Conservation (phyloP, 1,139 yeast genomes). For the Saccharomyces hybrid region DNA sequence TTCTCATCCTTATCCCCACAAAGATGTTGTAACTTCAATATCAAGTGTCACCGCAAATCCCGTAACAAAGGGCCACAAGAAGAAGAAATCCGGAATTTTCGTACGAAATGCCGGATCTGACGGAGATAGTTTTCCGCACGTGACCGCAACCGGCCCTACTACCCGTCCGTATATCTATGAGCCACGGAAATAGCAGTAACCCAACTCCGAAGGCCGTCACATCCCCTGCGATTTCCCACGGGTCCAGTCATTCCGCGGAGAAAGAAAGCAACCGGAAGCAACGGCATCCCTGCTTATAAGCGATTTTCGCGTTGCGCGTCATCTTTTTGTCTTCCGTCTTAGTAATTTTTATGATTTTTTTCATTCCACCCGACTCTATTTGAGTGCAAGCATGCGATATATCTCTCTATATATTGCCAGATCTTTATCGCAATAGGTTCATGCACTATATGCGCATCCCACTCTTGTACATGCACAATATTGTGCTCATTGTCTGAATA, state of each 20-base stretch:
- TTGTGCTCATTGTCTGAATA: neutral
- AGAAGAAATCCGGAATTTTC: neutral
- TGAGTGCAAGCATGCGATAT: neutral
- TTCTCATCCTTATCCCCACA: neutral
- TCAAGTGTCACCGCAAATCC: neutral
- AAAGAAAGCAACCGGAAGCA: neutral
- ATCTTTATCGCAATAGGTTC: neutral
- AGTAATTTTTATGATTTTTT: neutral
- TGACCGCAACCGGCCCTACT: neutral
- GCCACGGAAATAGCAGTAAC: neutral
- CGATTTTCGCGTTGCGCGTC: slow-evolving; percentile 1
- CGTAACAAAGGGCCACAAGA: neutral
- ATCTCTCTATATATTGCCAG: neutral
- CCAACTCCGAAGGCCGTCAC: neutral
- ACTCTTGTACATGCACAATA: neutral
- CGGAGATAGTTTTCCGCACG: neutral
- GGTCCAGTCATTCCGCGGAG: neutral
- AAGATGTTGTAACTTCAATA: neutral
- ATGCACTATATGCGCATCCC: neutral
- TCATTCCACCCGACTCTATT: neutral
- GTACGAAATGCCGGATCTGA: neutral
- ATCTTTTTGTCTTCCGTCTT: neutral
- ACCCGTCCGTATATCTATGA: neutral
- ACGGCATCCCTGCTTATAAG: neutral
- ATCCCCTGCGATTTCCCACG: neutral